A percentile compares a stretch with the other conserved stretches of the same genome.
Evolutionary conservation across 2,329 filamentous ascomycete species (phyloP).

Genomic region (Trichophyton rubrum): DNA sequence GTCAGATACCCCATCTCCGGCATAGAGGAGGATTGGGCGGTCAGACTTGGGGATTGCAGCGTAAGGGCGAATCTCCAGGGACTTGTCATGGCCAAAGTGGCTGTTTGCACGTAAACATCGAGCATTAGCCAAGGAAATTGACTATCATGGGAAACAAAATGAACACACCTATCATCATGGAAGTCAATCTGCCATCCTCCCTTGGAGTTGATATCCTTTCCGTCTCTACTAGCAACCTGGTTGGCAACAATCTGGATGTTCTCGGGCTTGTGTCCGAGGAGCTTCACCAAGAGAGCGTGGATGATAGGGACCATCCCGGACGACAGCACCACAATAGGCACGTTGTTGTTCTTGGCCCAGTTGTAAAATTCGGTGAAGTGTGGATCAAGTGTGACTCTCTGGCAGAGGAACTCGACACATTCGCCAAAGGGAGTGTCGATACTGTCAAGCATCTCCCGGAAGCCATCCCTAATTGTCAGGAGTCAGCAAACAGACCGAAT

Average conservation of each 20-base stretch:
- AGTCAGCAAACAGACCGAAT: not conserved
- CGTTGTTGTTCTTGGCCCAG: conserved; percentile 68
- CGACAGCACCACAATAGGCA: conserved; percentile 83
- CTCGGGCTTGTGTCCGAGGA: conserved; percentile 65
- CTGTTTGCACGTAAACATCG: conserved; percentile 30
- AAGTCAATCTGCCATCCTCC: conserved; percentile 80
- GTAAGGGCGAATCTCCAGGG: conserved; percentile 78
- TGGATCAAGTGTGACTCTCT: conserved; percentile 80
- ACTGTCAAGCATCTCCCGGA: conserved; percentile 84
- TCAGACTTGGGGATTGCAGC: conserved; percentile 49
- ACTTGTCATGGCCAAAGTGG: conserved; percentile 94
- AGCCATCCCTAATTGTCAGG: conserved; percentile 49
- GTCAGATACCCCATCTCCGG: conserved; percentile 87
- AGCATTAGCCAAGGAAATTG: not conserved
- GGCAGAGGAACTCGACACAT: conserved; percentile 64
- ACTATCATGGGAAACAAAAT: not conserved
- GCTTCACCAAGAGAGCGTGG: conserved; percentile 62
- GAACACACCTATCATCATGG: conserved; percentile 63
- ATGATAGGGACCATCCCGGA: conserved; percentile 92
- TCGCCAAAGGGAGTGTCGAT: conserved; percentile 66
- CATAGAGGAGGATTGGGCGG: conserved; percentile 80
- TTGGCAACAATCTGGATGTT: conserved; percentile 89
- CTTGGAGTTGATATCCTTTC: conserved; percentile 63
- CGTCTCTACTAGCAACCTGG: conserved; percentile 53
- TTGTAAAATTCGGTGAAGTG: conserved; percentile 77